Evolutionary conservation across 2,329 filamentous ascomycete genomes (phyloP).

Genomic region (Alternaria alternata): DNA sequence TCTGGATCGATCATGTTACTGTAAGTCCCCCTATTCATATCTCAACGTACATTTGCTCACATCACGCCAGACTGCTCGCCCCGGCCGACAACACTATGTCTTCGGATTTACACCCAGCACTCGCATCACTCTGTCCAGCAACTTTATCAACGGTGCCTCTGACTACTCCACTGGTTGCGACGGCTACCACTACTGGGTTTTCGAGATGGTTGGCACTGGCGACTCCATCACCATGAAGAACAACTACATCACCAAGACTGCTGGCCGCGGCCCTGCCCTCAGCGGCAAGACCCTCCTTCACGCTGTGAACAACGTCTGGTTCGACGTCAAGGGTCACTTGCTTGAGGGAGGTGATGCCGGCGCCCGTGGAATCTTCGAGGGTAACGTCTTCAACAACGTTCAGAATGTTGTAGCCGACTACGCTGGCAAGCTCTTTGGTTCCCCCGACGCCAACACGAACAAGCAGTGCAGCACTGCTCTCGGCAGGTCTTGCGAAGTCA

Average conservation of each 20-base stretch:
- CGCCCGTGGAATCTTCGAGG: neutral
- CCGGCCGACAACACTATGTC: neutral
- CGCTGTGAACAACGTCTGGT: neutral
- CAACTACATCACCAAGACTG: neutral
- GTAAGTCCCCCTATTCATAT: neutral
- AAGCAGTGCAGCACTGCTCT: neutral
- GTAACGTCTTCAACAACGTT: neutral
- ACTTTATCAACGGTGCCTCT: neutral
- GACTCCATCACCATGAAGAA: conserved; percentile 1
- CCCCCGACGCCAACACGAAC: neutral
- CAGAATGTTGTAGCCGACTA: neutral
- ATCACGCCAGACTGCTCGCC: neutral
- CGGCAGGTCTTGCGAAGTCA: neutral
- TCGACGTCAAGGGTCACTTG: neutral
- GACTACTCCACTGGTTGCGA: neutral
- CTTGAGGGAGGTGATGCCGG: neutral
- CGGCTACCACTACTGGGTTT: conserved; percentile 1
- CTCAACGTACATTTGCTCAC: too few species aligned
- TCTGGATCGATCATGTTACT: neutral
- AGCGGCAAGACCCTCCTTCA: neutral
- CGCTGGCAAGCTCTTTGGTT: neutral
- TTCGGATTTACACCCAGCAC: neutral
- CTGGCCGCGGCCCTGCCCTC: neutral
- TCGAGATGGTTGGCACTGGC: conserved; percentile 1
- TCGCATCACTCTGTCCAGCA: neutral